These are phyloP conservation scores for Knoxdaviesia capensis DNA, from an alignment of 2,329 filamentous ascomycete genomes.

Conservation along the genomic window DNA sequence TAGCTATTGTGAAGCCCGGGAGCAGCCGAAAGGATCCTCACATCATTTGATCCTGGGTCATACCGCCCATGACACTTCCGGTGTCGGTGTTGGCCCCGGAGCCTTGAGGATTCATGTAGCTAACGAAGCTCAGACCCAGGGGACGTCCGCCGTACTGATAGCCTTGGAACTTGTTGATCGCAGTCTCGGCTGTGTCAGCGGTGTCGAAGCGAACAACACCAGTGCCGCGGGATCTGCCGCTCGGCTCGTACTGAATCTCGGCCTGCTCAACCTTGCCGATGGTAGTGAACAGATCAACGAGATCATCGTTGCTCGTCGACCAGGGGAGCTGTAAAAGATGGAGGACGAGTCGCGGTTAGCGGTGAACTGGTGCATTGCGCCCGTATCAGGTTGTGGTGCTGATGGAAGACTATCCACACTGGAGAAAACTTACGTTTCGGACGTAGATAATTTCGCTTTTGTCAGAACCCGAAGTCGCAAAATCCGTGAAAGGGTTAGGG, in stretches of 20 bases:
- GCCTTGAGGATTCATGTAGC: slow-evolving; percentile 56
- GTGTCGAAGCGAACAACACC: slow-evolving; percentile 91
- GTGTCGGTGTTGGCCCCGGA: slow-evolving; percentile 11
- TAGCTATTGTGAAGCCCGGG: neutral
- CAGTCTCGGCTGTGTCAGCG: slow-evolving; percentile 69
- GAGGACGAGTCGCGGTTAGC: slow-evolving; percentile 5
- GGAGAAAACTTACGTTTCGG: slow-evolving; percentile 57
- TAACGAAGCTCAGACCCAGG: slow-evolving; percentile 81
- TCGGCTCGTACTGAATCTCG: slow-evolving; percentile 98
- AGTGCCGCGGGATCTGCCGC: slow-evolving; percentile 81
- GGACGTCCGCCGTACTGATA: slow-evolving; percentile 95
- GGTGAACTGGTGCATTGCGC: neutral
- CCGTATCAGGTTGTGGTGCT: neutral
- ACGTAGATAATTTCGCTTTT: slow-evolving; percentile 77
- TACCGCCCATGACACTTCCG: slow-evolving; percentile 21
- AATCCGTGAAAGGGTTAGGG: slow-evolving; percentile 88
- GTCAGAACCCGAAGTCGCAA: slow-evolving; percentile 70
- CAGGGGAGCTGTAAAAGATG: slow-evolving; percentile 54
- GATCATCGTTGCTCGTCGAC: slow-evolving; percentile 96
- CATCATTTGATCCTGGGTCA: slow-evolving; percentile 99
- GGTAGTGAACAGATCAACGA: slow-evolving; percentile 89
- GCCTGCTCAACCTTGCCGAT: slow-evolving; percentile 96
- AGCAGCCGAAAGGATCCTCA: slow-evolving; percentile 17
- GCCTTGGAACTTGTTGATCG: slow-evolving; percentile 91
- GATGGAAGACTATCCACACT: neutral